Conservation (phyloP, 768 basidiomycete species). For the Pulveroboletus sp. region DNA sequence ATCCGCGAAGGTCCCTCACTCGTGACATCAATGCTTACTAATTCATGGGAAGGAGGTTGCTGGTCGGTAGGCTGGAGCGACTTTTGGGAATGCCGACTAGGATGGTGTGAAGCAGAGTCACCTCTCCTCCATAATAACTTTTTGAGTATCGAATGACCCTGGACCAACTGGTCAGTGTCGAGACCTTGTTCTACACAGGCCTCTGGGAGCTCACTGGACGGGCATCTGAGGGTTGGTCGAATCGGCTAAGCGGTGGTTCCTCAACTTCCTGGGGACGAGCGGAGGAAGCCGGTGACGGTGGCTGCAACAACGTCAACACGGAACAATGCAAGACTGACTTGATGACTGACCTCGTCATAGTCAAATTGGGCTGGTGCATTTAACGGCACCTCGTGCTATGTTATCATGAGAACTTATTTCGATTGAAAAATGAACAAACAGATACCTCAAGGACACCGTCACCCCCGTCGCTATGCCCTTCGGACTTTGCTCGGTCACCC, state of each 20-base stretch:
- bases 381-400: background rate
- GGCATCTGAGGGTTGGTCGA: background rate
- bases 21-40: no score
- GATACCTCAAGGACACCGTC: background rate
- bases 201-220: background rate
- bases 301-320: background rate
- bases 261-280: background rate
- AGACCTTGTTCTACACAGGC: no score
- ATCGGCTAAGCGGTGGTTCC: background rate
- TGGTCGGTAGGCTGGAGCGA: background rate
- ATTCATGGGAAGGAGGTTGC: background rate
- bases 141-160: background rate
- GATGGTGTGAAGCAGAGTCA: background rate
- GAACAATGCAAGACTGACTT: background rate
- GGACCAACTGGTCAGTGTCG: no score
- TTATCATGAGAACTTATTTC: background rate
- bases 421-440: background rate
- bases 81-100: background rate
- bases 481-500: no score
- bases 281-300: background rate
- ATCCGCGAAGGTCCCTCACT: no score
- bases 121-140: background rate
- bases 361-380: background rate
- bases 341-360: background rate
- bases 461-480: background rate